Conservation (phyloP, 192 early-diverging fungal species). For the Irineochytrium annulatum region DNA sequence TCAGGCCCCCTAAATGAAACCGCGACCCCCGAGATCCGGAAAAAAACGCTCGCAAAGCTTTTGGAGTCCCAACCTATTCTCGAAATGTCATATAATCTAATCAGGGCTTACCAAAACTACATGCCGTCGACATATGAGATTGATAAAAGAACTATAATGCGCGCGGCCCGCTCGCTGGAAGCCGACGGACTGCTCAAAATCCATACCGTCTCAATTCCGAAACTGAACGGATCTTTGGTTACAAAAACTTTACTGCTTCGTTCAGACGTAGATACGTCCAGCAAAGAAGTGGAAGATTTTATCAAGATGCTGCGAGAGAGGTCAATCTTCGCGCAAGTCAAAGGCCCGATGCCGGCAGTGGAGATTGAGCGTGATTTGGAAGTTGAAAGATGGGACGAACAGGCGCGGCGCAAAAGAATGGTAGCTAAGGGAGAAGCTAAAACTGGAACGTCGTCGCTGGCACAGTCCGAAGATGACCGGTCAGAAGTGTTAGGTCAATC, state of each 20-base stretch:
- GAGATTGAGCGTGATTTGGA: slow-evolving; percentile 20
- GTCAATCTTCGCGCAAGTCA: background rate
- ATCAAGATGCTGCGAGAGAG: slow-evolving; percentile 21
- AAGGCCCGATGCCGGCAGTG: background rate
- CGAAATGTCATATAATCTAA: slow-evolving; percentile 15
- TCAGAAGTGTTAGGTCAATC: no score
- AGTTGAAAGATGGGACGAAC: slow-evolving; percentile 17
- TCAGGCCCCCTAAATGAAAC: no score
- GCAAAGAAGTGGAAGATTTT: slow-evolving; percentile 28
- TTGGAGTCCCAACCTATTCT: slow-evolving; percentile 27
- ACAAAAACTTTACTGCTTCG: slow-evolving; percentile 46
- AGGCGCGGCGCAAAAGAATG: no score
- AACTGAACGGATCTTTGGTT: slow-evolving; percentile 35
- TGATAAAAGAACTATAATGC: slow-evolving; percentile 52
- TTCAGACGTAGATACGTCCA: slow-evolving; percentile 25
- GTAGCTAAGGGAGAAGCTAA: no score
- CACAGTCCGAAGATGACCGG: background rate
- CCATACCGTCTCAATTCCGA: slow-evolving; percentile 39
- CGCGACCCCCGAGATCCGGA: background rate
- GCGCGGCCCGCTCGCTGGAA: slow-evolving; percentile 43
- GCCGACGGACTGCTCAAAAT: slow-evolving; percentile 36
- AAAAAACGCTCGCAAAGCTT: slow-evolving; percentile 14
- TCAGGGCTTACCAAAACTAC: slow-evolving; percentile 8
- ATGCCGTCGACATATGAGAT: slow-evolving; percentile 25
- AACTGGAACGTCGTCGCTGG: background rate